Conservation (phyloP, 805 yeast genomes). For the Yarrowia bubula region DNA sequence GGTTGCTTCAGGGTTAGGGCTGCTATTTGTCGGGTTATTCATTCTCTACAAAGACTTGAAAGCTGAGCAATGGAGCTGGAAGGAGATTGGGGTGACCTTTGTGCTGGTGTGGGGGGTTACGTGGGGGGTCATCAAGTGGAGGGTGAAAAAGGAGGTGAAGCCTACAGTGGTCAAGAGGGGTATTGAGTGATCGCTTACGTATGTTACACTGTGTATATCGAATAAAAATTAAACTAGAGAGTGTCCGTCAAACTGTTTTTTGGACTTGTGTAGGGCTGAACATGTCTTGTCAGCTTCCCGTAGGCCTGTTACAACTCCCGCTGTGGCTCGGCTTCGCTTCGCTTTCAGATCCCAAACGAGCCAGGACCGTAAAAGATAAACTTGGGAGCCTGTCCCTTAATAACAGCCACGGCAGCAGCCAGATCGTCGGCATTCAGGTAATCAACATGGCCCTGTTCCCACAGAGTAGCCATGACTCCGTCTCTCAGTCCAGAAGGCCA, state of each 20-base stretch:
- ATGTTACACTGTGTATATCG: no score
- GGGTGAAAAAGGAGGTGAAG: background rate
- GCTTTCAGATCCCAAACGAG: background rate
- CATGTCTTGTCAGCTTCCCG: no score
- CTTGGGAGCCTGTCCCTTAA: slow-evolving; percentile 9
- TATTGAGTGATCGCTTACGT: background rate
- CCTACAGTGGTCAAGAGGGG: background rate
- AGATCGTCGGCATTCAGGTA: slow-evolving; percentile 64
- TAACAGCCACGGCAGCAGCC: slow-evolving; percentile 39
- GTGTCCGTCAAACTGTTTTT: background rate
- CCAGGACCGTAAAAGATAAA: slow-evolving; percentile 7
- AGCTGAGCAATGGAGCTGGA: background rate
- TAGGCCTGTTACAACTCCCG: no score
- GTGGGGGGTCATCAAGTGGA: background rate
- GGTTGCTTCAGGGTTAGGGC: background rate
- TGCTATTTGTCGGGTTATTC: background rate
- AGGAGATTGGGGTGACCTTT: background rate
- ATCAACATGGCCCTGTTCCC: slow-evolving; percentile 49
- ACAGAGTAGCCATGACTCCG: slow-evolving; percentile 50
- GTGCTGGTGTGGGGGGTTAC: background rate
- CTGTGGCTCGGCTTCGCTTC: background rate
- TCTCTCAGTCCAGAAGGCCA: slow-evolving; percentile 57
- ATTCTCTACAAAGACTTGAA: background rate
- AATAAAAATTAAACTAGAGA: background rate
- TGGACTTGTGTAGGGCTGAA: background rate